Percentiles rank a stretch among this genome's conserved stretches.
These are phyloP conservation scores for Boletellus emodensis DNA, from an alignment of 768 basidiomycete genomes.

Conservation along the genomic window DNA sequence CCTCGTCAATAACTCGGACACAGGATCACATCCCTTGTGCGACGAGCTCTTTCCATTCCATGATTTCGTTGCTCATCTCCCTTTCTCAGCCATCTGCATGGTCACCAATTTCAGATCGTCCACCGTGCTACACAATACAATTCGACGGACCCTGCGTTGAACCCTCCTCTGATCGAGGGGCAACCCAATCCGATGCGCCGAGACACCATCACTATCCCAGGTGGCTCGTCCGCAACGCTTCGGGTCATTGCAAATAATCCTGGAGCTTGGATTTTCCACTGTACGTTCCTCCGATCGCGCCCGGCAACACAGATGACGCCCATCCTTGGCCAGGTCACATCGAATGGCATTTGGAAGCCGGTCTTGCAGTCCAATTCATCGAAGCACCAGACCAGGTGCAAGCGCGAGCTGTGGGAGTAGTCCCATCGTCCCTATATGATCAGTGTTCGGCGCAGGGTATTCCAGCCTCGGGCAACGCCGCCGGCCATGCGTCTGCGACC, in stretches of 20 bases:
- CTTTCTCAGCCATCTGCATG: constrained; percentile 75
- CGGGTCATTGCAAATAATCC: constrained; percentile 89
- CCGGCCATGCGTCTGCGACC: constrained; percentile 65
- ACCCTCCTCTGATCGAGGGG: constrained; percentile 75
- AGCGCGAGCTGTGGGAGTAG: constrained; percentile 35
- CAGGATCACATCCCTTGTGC: constrained; percentile 82
- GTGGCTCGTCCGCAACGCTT: constrained; percentile 63
- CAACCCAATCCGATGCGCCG: constrained; percentile 88
- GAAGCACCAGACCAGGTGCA: constrained; percentile 76
- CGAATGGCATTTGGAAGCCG: constrained; percentile 82
- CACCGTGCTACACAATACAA: constrained; percentile 66
- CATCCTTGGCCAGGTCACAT: constrained; percentile 55
- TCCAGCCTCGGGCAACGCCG: constrained; percentile 79
- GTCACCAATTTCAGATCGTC: constrained; percentile 83
- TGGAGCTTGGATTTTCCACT: constrained; percentile 85
- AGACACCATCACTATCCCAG: constrained; percentile 80
- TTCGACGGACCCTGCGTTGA: constrained; percentile 68
- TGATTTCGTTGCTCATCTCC: neutral
- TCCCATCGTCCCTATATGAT: constrained; percentile 61
- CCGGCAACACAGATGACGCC: neutral
- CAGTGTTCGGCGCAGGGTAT: constrained; percentile 66
- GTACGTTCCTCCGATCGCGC: constrained; percentile 36
- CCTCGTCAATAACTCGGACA: constrained; percentile 67
- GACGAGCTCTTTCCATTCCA: constrained; percentile 22
- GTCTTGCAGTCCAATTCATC: constrained; percentile 82